Evolutionary conservation across 306 rosid genomes (phyloP).

Genomic region (Vicia faba): DNA sequence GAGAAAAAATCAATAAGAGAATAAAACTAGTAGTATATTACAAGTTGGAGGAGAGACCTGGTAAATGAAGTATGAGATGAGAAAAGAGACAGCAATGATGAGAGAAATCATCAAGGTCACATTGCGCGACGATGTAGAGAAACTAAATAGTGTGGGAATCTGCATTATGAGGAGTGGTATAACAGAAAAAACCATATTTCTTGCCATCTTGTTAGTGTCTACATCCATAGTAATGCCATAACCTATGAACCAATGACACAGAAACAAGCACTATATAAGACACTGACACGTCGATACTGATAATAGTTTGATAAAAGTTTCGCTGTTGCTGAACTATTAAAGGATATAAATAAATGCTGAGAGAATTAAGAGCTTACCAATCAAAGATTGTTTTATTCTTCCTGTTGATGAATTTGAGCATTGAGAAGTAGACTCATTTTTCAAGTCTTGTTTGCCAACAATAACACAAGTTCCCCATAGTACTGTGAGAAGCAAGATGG

Average conservation of each 20-base stretch:
- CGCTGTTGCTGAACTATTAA: too few species aligned
- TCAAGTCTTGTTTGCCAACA: constrained; percentile 45
- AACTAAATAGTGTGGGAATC: constrained; percentile 39
- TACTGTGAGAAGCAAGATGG: constrained; percentile 52
- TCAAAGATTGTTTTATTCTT: constrained; percentile 40
- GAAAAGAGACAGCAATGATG: constrained; percentile 46
- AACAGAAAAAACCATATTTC: constrained; percentile 55
- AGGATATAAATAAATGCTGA: too few species aligned
- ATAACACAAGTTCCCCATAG: constrained; percentile 60
- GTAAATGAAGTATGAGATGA: constrained; percentile 53
- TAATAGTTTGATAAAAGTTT: too few species aligned
- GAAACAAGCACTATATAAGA: too few species aligned
- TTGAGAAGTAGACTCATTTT: constrained; percentile 4
- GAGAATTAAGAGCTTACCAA: constrained; percentile 39
- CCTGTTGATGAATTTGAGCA: constrained; percentile 18
- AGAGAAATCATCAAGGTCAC: constrained; percentile 53
- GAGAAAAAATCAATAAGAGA: not conserved
- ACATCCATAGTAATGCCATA: constrained; percentile 55
- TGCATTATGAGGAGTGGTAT: constrained; percentile 63
- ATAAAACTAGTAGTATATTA: too few species aligned
- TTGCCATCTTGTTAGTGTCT: constrained; percentile 57
- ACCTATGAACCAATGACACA: constrained; percentile 1
- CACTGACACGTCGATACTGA: too few species aligned
- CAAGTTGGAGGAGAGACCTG: constrained; percentile 46
- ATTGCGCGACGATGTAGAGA: constrained; percentile 33